Base-by-base conservation (phyloP, 495 filamentous ascomycete genomes). In the Penicillium ochrochloron region DNA sequence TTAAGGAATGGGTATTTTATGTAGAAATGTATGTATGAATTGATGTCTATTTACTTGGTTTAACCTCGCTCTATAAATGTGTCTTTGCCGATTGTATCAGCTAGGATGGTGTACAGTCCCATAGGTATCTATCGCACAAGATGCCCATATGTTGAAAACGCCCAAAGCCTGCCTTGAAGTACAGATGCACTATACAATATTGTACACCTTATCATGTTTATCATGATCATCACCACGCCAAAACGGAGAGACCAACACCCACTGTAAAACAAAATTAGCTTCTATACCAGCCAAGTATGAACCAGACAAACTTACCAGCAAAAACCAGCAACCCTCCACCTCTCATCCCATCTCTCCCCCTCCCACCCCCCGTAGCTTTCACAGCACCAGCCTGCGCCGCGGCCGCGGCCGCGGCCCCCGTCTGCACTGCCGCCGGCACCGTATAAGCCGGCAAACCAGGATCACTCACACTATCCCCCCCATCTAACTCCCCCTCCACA, bases 401-500 rank as follows among this genome's bases (percentile, higher is more conserved):
- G 2, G 25, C 27, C 27, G 23, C 21, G 14, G 9, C 12, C 23
- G 23, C 9, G n/a, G n/a, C 6, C 12, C 9, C 21, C 8, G 63
- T 63, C 35, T 69, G 67, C 50, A n/a, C n/a, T n/a, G n/a, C n/a
- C n/a, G 52, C 57, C 37, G 60, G 57, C 10, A 63, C 63, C 25
- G 56, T 58, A 59, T 69, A 69, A 0, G 19, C 37, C 17, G 63
- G 63, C 19, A 69, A 37, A 46, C 50, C 11, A 19, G 67, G 67
- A 63, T 70, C 65, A 17, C 58, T 60, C 7, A 51, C 66, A 25
- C 57, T 67, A 66, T 72, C 44, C 19, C 9, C 44, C 9, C 21
- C 68, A 65, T 67, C 67, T 23, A 67, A 53, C 5, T 56, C 53
- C 39, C 57, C 34, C 51, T 66, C 66, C 9, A 62, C 59, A 42